Percentiles rank a stretch among this genome's conserved stretches.
Evolutionary conservation across 2,329 filamentous ascomycete species (phyloP).

Genomic region (Phyllosticta citrichinensis): DNA sequence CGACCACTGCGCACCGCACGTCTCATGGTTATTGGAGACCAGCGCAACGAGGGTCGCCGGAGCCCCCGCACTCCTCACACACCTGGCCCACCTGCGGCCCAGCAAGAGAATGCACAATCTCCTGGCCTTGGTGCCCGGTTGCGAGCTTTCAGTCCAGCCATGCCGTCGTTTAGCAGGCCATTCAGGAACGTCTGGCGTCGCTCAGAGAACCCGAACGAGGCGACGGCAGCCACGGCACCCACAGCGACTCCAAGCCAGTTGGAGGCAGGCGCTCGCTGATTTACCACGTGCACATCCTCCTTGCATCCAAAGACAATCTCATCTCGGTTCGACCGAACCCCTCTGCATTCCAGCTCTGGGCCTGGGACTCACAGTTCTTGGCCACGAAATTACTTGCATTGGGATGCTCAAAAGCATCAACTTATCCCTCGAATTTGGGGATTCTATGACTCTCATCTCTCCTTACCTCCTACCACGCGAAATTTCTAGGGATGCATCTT

Average conservation of each 20-base stretch:
- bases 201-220: constrained; percentile 15
- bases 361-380: background rate
- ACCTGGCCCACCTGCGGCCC: constrained; percentile 14
- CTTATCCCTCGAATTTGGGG: background rate
- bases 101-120: constrained; percentile 7
- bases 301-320: background rate
- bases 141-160: background rate
- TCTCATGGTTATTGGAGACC: constrained; percentile 18
- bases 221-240: background rate
- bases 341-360: background rate
- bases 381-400: background rate
- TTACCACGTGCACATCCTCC: background rate
- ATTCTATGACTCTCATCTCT: background rate
- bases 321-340: background rate
- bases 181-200: constrained; percentile 17
- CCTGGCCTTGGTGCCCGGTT: constrained; percentile 12
- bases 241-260: constrained; percentile 12
- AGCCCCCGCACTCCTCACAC: background rate
- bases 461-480: background rate
- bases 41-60: constrained; percentile 1
- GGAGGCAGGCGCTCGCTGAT: constrained; percentile 12
- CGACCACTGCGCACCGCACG: constrained; percentile 26
- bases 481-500: background rate
- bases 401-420: background rate
- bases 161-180: constrained; percentile 14